Evolutionary conservation across 2,329 filamentous ascomycete genomes (phyloP).

Genomic region (Aspergillus spinulosporus): DNA sequence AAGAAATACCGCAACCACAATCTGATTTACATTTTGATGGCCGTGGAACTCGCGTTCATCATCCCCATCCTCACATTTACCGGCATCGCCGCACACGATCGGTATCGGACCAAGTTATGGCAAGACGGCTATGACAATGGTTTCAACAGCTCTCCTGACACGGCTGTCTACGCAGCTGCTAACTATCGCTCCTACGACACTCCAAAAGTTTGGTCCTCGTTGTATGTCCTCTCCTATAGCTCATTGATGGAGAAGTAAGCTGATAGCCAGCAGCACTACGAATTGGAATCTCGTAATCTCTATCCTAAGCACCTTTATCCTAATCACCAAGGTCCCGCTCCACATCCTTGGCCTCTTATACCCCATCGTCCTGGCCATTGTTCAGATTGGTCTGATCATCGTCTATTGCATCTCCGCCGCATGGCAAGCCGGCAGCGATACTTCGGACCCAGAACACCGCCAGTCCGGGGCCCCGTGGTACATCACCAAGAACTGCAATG

Average conservation of each 20-base stretch:
- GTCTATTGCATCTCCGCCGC: conserved; percentile 58
- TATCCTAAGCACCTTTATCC: conserved; percentile 61
- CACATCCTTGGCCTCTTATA: conserved; percentile 59
- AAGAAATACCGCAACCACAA: conserved; percentile 56
- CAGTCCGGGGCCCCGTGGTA: conserved; percentile 63
- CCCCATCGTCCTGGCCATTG: conserved; percentile 54
- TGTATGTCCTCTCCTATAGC: conserved; percentile 46
- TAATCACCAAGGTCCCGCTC: conserved; percentile 59
- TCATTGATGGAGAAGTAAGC: not conserved
- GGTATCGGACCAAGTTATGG: conserved; percentile 63
- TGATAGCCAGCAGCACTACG: conserved; percentile 51
- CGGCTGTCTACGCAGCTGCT: conserved; percentile 58
- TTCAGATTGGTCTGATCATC: conserved; percentile 52
- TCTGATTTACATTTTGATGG: conserved; percentile 54
- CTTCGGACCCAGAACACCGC: conserved; percentile 55
- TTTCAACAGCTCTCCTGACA: conserved; percentile 62
- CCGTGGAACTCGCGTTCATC: conserved; percentile 58
- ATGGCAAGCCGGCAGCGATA: conserved; percentile 60
- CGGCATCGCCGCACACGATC: conserved; percentile 62
- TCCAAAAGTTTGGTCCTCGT: conserved; percentile 61
- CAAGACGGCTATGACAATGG: conserved; percentile 61
- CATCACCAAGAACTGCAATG: conserved; percentile 60
- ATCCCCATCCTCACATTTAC: conserved; percentile 60
- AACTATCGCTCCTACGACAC: conserved; percentile 57
- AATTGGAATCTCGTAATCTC: conserved; percentile 63